These are phyloP conservation scores for Candida palmyrensis DNA, from an alignment of 805 yeast genomes.

Conservation along the genomic window DNA sequence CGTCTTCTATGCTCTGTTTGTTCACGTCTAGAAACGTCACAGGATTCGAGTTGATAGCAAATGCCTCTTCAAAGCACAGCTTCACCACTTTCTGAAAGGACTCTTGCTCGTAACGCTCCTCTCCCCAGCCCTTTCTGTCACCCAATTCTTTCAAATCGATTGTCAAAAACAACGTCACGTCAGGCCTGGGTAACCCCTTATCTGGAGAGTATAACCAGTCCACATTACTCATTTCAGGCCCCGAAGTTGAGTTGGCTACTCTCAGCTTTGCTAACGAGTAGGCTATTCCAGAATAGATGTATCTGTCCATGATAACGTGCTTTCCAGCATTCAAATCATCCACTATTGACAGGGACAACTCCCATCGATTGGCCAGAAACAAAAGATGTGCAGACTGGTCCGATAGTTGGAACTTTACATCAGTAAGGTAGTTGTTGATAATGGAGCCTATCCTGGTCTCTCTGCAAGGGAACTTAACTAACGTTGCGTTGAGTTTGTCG, in stretches of 20 bases:
- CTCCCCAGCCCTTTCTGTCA: conserved; percentile 78
- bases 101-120: conserved; percentile 80
- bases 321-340: conserved; percentile 45
- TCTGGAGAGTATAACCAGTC: conserved; percentile 85
- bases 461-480: conserved; percentile 85
- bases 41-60: conserved; percentile 21
- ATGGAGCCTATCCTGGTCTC: conserved; percentile 75
- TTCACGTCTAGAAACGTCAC: conserved; percentile 53
- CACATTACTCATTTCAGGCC: conserved; percentile 31
- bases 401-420: conserved; percentile 43
- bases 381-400: conserved; percentile 84
- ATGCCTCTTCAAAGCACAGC: conserved; percentile 47
- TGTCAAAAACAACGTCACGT: conserved; percentile 71
- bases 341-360: conserved; percentile 47
- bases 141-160: conserved; percentile 41
- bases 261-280: conserved; percentile 78
- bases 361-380: conserved; percentile 96
- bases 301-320: conserved; percentile 73
- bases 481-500: conserved; percentile 11
- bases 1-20: conserved; percentile 51
- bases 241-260: conserved; percentile 3
- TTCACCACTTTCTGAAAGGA: conserved; percentile 75
- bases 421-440: conserved; percentile 67
- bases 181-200: conserved; percentile 81
- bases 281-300: conserved; percentile 89